phyloP scores from a whole-genome alignment of 306 rosid species.

The Glycyrrhiza uralensis region DNA sequence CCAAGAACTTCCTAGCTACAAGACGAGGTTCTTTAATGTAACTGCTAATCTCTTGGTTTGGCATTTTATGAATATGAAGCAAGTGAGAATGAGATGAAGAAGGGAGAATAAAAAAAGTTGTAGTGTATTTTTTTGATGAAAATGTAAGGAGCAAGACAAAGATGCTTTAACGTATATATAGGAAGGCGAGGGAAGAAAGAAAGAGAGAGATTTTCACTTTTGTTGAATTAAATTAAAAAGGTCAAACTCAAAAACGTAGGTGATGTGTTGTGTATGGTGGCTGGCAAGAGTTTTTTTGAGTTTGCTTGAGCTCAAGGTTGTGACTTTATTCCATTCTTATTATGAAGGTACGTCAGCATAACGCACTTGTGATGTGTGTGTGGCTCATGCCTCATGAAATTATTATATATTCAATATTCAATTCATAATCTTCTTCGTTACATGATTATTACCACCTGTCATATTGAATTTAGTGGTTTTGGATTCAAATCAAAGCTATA shows the following conservation, averaged over 20 bases:
- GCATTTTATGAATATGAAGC: constrained; percentile 37
- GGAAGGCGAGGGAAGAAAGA: not conserved
- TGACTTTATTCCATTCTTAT: not conserved
- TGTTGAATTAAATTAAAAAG: too few species aligned
- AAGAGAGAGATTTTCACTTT: not conserved
- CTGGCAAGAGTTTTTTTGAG: too few species aligned
- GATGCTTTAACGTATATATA: constrained; percentile 30
- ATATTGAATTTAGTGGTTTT: not conserved
- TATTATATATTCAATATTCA: not conserved
- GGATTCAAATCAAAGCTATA: not conserved
- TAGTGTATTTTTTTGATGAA: not conserved
- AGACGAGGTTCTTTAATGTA: constrained; percentile 51
- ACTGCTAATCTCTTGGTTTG: too few species aligned
- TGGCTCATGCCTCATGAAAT: not conserved
- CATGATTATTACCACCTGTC: constrained; percentile 30
- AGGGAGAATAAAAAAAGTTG: too few species aligned
- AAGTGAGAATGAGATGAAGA: too few species aligned
- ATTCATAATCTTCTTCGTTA: not conserved
- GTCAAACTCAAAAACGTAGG: constrained; percentile 39
- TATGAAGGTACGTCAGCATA: constrained; percentile 60
- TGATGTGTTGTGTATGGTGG: too few species aligned
- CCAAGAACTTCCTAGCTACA: constrained; percentile 75
- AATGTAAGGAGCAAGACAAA: constrained; percentile 30
- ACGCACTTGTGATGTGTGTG: constrained; percentile 64
- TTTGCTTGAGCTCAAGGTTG: constrained; percentile 42